A percentile compares a stretch with the other conserved stretches of the same genome.
These are phyloP conservation scores for Sordariomycetes sp. DNA, from an alignment of 2,329 filamentous ascomycete genomes.

Conservation along the genomic window DNA sequence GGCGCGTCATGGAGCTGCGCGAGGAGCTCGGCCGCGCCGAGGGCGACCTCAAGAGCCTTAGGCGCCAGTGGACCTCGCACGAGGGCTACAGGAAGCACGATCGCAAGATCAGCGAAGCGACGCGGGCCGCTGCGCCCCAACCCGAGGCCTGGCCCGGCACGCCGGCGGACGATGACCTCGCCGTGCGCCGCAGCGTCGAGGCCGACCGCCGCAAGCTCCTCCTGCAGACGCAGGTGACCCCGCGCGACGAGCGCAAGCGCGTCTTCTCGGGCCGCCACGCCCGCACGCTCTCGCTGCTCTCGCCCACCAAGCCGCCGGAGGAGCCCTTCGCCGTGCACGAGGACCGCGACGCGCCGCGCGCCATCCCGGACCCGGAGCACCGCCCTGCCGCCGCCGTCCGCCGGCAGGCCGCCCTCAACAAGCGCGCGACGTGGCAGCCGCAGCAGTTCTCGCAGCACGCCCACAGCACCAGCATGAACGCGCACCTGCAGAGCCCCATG, in stretches of 20 bases:
- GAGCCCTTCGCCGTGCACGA: constrained; percentile 21
- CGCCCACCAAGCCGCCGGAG: constrained; percentile 43
- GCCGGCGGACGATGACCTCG: constrained; percentile 26
- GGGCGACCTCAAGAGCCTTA: constrained; percentile 61
- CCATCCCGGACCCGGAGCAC: constrained; percentile 7
- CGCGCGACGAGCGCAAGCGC: constrained; percentile 37
- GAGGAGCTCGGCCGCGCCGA: constrained; percentile 86
- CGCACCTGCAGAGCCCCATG: constrained; percentile 21
- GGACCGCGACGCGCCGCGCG: constrained; percentile 29
- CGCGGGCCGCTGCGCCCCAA: constrained; percentile 6
- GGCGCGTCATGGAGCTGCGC: constrained; percentile 77
- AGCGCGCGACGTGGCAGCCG: constrained; percentile 51
- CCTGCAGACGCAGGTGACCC: constrained; percentile 35
- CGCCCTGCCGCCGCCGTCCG: neutral
- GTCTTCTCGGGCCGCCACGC: constrained; percentile 59
- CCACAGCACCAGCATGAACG: neutral
- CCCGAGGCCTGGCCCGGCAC: constrained; percentile 9
- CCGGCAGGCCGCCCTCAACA: constrained; percentile 28
- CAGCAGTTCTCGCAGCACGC: constrained; percentile 22
- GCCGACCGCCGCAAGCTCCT: constrained; percentile 64
- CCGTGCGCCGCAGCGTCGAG: constrained; percentile 40
- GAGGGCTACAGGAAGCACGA: constrained; percentile 70
- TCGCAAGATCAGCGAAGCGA: constrained; percentile 11
- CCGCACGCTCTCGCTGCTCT: constrained; percentile 67
- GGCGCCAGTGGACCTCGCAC: constrained; percentile 71